Percentiles rank a stretch among this genome's conserved stretches.
Evolutionary conservation across 257 asterid genomes (phyloP).

Genomic region (Gynochthodes officinalis): DNA sequence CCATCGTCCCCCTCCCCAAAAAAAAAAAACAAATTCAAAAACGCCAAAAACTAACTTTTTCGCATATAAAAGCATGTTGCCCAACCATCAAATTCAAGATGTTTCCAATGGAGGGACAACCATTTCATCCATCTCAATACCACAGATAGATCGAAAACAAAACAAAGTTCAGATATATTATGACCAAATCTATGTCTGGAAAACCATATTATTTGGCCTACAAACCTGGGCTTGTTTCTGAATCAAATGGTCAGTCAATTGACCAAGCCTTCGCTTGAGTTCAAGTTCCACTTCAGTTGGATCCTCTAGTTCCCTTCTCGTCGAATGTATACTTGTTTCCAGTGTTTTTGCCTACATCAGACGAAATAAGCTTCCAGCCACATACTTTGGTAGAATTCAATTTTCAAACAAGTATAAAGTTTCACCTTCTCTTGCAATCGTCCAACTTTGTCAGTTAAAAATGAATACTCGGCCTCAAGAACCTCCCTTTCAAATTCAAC

Average conservation of each 20-base stretch:
- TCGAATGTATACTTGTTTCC: conserved; percentile 62
- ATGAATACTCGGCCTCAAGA: conserved; percentile 81
- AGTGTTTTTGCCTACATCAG: conserved; percentile 62
- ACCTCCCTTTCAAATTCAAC: conserved; percentile 74
- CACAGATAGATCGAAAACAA: neutral
- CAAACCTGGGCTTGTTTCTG: conserved; percentile 94
- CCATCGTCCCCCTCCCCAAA: too few relatives aligned
- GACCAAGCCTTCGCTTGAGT: conserved; percentile 90
- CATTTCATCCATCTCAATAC: neutral
- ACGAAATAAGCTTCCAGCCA: conserved; percentile 2
- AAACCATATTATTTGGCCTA: conserved; percentile 7
- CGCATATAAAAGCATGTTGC: neutral
- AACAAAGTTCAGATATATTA: neutral
- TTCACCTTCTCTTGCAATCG: conserved; percentile 74
- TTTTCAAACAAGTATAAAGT: neutral
- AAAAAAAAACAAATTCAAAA: too few relatives aligned
- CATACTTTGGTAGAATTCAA: conserved; percentile 3
- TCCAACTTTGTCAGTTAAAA: conserved; percentile 68
- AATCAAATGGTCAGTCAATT: conserved; percentile 85
- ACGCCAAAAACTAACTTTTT: neutral
- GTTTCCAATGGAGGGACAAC: neutral
- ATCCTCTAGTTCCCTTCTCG: conserved; percentile 55
- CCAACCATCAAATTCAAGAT: too few relatives aligned
- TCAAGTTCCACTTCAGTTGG: conserved; percentile 86
- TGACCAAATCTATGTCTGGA: neutral